A percentile compares a stretch with the other conserved stretches of the same genome.
phyloP scores from a whole-genome alignment of 1,284 basidiomycete genomes.

The Ustilago xerochloae region DNA sequence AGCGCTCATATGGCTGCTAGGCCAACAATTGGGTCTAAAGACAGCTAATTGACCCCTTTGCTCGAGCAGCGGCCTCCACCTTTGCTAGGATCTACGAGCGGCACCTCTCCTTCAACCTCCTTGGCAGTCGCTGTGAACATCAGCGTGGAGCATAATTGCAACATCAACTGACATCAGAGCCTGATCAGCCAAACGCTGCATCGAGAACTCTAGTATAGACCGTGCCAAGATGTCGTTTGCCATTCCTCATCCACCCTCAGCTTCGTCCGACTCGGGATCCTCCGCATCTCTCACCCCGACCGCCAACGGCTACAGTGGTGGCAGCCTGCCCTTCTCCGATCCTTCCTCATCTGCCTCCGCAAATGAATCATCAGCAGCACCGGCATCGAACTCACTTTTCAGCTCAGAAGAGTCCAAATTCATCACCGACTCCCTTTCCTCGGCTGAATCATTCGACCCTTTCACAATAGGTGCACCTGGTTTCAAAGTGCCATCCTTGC shows the following conservation, averaged over 20 bases:
- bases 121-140: too few species aligned
- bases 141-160: neutral
- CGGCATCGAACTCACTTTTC: slow-evolving; percentile 46
- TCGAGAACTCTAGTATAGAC: neutral
- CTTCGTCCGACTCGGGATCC: slow-evolving; percentile 46
- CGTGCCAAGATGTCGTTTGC: slow-evolving; percentile 35
- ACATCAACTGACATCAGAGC: too few species aligned
- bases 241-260: slow-evolving; percentile 31
- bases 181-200: too few species aligned
- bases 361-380: slow-evolving; percentile 1
- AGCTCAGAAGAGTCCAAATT: slow-evolving; percentile 57
- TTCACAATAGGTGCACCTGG: slow-evolving; percentile 59
- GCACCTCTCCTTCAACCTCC: too few species aligned
- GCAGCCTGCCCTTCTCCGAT: slow-evolving; percentile 22
- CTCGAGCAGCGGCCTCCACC: neutral
- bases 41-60: too few species aligned
- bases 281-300: slow-evolving; percentile 42
- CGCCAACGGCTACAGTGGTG: slow-evolving; percentile 26
- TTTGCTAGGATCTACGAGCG: neutral
- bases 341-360: slow-evolving; percentile 12
- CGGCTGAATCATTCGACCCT: slow-evolving; percentile 57
- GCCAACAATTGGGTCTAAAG: too few species aligned
- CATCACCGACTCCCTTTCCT: slow-evolving; percentile 55
- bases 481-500: slow-evolving; percentile 57
- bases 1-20: neutral